phyloP scores from a whole-genome alignment of 495 filamentous ascomycete species.

The Annulohypoxylon stygium region DNA sequence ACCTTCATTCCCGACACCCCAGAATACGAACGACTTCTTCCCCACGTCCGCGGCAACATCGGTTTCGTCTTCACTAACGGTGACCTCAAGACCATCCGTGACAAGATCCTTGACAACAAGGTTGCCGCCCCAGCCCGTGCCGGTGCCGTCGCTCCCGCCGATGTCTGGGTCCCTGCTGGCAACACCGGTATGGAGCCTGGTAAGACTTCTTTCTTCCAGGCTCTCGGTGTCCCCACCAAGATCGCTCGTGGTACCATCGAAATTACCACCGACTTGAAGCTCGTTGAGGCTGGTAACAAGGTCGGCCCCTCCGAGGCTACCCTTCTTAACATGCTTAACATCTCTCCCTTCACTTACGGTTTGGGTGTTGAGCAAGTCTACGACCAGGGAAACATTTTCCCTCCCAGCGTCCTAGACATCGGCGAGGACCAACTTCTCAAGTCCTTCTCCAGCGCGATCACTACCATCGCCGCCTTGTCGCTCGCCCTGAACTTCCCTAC shows the following conservation, averaged over 20 bases:
- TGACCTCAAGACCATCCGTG: conserved; percentile 90
- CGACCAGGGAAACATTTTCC: conserved; percentile 93
- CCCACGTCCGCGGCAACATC: conserved; percentile 96
- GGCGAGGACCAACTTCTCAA: conserved; percentile 90
- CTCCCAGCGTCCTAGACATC: conserved; percentile 87
- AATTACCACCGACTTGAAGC: conserved; percentile 98
- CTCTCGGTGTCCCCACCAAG: conserved; percentile 99
- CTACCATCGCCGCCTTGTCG: conserved; percentile 88
- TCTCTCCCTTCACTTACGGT: conserved; percentile 99
- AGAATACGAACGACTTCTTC: conserved; percentile 96
- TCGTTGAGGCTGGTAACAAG: conserved; percentile 91
- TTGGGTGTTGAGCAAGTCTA: conserved; percentile 97
- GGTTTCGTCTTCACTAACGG: conserved; percentile 99
- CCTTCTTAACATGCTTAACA: conserved; percentile 99
- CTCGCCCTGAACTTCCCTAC: conserved; percentile 95
- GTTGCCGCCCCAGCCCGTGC: conserved; percentile 97
- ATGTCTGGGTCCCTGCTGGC: conserved; percentile 93
- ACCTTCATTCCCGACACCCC: conserved; percentile 91
- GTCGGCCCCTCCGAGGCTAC: conserved; percentile 99
- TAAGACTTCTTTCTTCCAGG: conserved; percentile 99
- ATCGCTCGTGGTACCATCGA: conserved; percentile 99
- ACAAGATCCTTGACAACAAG: conserved; percentile 95
- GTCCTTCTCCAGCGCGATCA: conserved; percentile 83
- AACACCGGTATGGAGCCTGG: conserved; percentile 99
- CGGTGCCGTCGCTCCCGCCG: conserved; percentile 90